Evolutionary conservation across 352 stramenopile species (phyloP).

Genomic region (Phytophthora pluvialis): DNA sequence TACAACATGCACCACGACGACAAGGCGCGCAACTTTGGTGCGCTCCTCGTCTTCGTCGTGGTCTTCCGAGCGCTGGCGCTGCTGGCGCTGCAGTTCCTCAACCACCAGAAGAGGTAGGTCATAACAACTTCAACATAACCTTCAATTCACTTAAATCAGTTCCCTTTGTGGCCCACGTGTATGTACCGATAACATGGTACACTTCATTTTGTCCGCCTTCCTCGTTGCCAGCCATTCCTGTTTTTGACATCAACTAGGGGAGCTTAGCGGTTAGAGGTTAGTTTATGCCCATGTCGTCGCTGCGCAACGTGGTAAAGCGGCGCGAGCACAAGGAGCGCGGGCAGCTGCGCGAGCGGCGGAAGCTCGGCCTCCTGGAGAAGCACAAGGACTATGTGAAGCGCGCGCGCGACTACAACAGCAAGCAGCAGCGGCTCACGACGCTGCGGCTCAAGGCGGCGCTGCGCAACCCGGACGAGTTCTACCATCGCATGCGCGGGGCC

Average conservation of each 20-base stretch:
- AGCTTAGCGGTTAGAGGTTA: no score
- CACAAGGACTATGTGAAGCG: conserved; percentile 98
- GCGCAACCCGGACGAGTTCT: conserved; percentile 99
- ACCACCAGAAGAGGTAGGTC: conserved; percentile 26
- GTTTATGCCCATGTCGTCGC: conserved; percentile 56
- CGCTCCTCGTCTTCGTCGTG: conserved; percentile 15
- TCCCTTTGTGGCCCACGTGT: no score
- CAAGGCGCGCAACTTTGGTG: conserved; percentile 20
- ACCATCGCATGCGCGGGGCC: conserved; percentile 96
- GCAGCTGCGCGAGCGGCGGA: conserved; percentile 91
- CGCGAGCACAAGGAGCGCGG: conserved; percentile 98
- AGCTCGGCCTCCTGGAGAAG: conserved; percentile 98
- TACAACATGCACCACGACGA: conserved; percentile 25
- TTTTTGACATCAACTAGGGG: background rate
- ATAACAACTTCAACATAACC: background rate
- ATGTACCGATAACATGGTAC: background rate
- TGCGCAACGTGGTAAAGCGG: conserved; percentile 99
- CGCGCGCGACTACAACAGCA: conserved; percentile 96
- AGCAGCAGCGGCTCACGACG: conserved; percentile 89
- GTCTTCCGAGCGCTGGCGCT: conserved; percentile 17
- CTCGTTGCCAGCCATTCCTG: conserved; percentile 21
- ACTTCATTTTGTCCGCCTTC: background rate
- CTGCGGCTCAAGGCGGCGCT: conserved; percentile 94
- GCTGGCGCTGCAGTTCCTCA: conserved; percentile 29
- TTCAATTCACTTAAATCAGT: background rate